Evolutionary conservation across 805 yeast species (phyloP).

Genomic region (Ascoidea rubescens): DNA sequence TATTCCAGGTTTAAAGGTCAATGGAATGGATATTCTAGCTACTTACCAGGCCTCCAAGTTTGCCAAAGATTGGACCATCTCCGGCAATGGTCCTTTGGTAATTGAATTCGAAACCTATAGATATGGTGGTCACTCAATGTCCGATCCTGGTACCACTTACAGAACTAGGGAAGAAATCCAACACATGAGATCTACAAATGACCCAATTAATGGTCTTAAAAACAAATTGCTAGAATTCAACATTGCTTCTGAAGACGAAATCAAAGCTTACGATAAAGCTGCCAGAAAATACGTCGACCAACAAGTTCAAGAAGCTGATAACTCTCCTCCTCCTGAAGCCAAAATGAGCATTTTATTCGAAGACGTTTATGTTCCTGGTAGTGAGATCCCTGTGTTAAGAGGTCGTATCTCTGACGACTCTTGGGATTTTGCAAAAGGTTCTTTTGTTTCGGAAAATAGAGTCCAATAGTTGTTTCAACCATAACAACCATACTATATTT

Average conservation of each 20-base stretch:
- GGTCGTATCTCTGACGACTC: conserved; percentile 96
- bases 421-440: conserved; percentile 55
- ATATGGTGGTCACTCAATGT: conserved; percentile 99
- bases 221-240: conserved; percentile 67
- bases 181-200: conserved; percentile 97
- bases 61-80: conserved; percentile 90
- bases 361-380: conserved; percentile 91
- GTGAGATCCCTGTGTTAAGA: conserved; percentile 85
- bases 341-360: conserved; percentile 88
- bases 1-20: conserved; percentile 96
- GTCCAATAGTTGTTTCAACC: conserved; percentile 14
- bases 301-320: conserved; percentile 89
- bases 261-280: conserved; percentile 87
- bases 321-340: conserved; percentile 90
- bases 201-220: conserved; percentile 95
- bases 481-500: no score
- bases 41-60: conserved; percentile 91
- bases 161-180: conserved; percentile 99
- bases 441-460: conserved; percentile 20
- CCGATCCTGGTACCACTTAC: conserved; percentile 99
- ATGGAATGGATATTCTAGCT: conserved; percentile 97
- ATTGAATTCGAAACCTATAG: conserved; percentile 97
- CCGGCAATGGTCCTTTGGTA: conserved; percentile 93
- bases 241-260: conserved; percentile 88
- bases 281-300: conserved; percentile 93